Evolutionary conservation across 768 basidiomycete species (phyloP).

Genomic region (Termitomyces sp.): DNA sequence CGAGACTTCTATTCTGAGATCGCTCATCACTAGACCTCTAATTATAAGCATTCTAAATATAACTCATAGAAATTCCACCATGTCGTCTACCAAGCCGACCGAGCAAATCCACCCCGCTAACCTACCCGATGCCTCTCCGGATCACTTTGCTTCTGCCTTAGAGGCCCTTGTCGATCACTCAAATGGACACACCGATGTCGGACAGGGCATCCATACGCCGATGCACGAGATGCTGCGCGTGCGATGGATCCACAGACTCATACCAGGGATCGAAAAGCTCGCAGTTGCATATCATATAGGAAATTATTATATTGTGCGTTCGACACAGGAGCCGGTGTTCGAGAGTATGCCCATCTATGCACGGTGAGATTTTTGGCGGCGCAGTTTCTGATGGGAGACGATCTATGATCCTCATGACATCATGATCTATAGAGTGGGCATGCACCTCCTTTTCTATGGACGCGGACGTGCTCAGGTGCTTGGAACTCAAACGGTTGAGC

Average conservation of each 20-base stretch:
- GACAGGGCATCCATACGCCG: constrained; percentile 26
- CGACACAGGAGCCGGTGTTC: constrained; percentile 47
- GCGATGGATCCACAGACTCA: constrained; percentile 37
- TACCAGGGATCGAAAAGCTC: constrained; percentile 52
- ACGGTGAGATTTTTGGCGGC: constrained; percentile 20
- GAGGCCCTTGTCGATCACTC: constrained; percentile 31
- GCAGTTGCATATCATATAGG: constrained; percentile 50
- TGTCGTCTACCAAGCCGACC: not conserved
- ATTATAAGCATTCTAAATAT: constrained; percentile 5
- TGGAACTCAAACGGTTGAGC: constrained; percentile 40
- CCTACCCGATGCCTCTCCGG: constrained; percentile 27
- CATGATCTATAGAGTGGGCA: constrained; percentile 39
- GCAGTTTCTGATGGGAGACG: too few species aligned
- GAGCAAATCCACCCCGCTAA: constrained; percentile 26
- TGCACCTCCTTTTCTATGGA: constrained; percentile 73
- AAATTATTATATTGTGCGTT: constrained; percentile 50
- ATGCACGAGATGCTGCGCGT: constrained; percentile 20
- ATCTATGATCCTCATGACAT: not conserved
- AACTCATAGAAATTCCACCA: not conserved
- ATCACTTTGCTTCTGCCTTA: constrained; percentile 27
- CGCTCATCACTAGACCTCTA: not conserved
- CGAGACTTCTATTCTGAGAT: not conserved
- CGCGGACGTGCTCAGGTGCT: constrained; percentile 43
- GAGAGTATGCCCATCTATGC: constrained; percentile 74
- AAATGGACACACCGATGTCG: constrained; percentile 19